Conservation (phyloP, 2,329 filamentous ascomycete genomes). For the Aspergillus unguis region DNA sequence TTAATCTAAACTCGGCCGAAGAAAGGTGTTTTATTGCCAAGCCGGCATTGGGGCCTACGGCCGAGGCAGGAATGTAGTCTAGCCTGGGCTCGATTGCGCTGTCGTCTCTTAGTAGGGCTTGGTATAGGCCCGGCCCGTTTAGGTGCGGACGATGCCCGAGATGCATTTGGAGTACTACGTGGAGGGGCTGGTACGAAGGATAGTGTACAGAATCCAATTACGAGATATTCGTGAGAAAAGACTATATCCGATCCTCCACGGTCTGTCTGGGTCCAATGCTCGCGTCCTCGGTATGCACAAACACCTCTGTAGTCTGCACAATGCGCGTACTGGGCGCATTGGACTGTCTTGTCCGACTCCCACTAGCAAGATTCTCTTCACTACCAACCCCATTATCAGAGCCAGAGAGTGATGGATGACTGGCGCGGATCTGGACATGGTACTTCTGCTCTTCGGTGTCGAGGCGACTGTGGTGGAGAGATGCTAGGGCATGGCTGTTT, state of each 20-base stretch:
- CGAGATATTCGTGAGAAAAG: not conserved
- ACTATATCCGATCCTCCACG: slow-evolving; percentile 8
- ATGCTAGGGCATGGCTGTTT: slow-evolving; percentile 15
- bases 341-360: not conserved
- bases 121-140: no score
- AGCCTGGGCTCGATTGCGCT: no score
- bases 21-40: no score
- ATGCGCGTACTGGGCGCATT: slow-evolving; percentile 3
- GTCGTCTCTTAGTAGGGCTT: no score
- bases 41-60: no score
- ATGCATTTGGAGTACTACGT: no score
- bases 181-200: no score
- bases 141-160: no score
- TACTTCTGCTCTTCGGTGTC: slow-evolving; percentile 7
- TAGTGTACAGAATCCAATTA: no score
- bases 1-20: no score
- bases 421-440: slow-evolving; percentile 3
- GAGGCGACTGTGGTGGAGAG: slow-evolving; percentile 6
- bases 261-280: slow-evolving; percentile 4
- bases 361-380: slow-evolving; percentile 7
- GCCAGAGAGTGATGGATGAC: not conserved
- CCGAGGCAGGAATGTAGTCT: no score
- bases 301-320: slow-evolving; percentile 14
- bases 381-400: slow-evolving; percentile 1
- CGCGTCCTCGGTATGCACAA: slow-evolving; percentile 10